Evolutionary conservation across 106 monocot genomes (phyloP), one percentile per base, ranked within the genome.

Genomic region (Dendrobium officinale): DNA sequence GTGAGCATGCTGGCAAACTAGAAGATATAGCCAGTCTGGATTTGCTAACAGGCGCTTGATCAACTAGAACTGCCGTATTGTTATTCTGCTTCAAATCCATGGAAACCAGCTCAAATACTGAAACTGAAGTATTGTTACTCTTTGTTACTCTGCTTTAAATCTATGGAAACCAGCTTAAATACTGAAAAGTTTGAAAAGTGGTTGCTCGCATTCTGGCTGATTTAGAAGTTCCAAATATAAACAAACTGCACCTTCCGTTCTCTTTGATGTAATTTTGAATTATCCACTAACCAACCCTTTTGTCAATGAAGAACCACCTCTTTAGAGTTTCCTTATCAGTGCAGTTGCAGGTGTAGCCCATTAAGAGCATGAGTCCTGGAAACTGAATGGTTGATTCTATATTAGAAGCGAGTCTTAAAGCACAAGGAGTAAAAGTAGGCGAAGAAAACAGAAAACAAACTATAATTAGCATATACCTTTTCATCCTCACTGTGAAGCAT

Each of bases 261-360:
- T 37, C 37, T 37, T 37, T 37, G 37, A 37, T 5, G 18, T 41
- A 24, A 44, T 31, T 33, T 55, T 45, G 6, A 45, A 7, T 45
- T 6, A 56, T 56, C 67, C 10, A 67, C 82, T 79, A 93, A 67
- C 93, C 93, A 84, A 92, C 91, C 54, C 87, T 88, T 43, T 97
- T 97, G 67, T 98, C 94, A 77, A 98, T 94, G 88, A 94, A 94
- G 80, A 98, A 91, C 92, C 92, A 98, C 92, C 88, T 92, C 75
- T 92, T 98, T 68, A 92, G 79, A 55, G 86, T 92, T 72, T 91
- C 91, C 85, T 94, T 94, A 85, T 98, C 89, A 82, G 75, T 94
- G 82, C 86, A 87, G 79, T 88, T 87, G 79, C 80, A 82, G 55
- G 51, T 70, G 78, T 87, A 81, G 94, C 87, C 87, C 91, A 92